These are phyloP conservation scores for Hordeum pubiflorum DNA, from an alignment of 202 grass and related monocot genomes.

Conservation along the genomic window DNA sequence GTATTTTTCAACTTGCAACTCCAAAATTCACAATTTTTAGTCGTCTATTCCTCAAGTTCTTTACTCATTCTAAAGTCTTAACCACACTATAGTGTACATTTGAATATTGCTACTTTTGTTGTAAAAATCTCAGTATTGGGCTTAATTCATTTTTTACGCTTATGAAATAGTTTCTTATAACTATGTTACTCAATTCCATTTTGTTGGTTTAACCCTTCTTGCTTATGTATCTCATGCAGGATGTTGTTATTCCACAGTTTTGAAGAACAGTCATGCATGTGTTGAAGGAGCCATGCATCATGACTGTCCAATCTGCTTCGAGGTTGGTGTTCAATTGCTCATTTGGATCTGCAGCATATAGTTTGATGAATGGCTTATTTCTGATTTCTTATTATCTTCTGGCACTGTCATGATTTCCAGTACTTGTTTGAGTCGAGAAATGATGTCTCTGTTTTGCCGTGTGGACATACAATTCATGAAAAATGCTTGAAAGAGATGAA, in stretches of 20 bases:
- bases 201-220: not conserved
- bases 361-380: not conserved
- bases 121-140: not conserved
- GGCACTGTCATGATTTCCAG: constrained; percentile 28
- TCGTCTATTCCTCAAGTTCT: not conserved
- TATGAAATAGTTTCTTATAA: not conserved
- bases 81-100: not conserved
- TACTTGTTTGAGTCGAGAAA: constrained; percentile 88
- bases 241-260: constrained; percentile 74
- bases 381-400: not conserved
- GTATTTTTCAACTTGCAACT: not conserved
- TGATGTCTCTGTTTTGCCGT: constrained; percentile 62
- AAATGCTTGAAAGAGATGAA: constrained; percentile 91
- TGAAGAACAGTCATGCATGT: constrained; percentile 83
- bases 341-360: not conserved
- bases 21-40: not conserved
- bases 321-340: constrained; percentile 43
- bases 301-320: constrained; percentile 95
- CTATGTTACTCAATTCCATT: not conserved
- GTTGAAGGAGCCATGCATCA: constrained; percentile 97
- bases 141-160: not conserved
- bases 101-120: not conserved
- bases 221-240: constrained; percentile 39
- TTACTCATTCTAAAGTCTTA: not conserved
- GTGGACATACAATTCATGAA: constrained; percentile 88